phyloP scores from a whole-genome alignment of 192 early-diverging fungal genomes.

The Coemansia sp. region DNA sequence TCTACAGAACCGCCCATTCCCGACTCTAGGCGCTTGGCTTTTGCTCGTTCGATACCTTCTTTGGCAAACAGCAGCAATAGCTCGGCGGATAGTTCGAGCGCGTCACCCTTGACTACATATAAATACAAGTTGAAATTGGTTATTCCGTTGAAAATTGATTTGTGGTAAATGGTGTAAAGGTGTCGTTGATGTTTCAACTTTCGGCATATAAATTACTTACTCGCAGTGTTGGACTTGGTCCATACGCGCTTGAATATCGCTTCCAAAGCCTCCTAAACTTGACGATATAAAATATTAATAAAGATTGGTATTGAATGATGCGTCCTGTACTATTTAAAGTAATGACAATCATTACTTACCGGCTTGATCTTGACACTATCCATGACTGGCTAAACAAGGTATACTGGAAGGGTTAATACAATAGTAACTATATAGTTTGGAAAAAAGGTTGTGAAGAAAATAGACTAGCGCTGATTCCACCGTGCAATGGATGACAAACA shows the following conservation, averaged over 20 bases:
- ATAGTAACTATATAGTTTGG: not conserved
- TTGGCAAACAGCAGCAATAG: slow-evolving; percentile 47
- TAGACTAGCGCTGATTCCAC: not conserved
- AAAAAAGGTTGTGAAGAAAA: not conserved
- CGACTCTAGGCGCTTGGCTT: slow-evolving; percentile 32
- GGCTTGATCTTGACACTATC: slow-evolving; percentile 23
- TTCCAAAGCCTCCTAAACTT: slow-evolving; percentile 40
- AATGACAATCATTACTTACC: not conserved
- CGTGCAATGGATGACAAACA: not conserved
- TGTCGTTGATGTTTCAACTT: not conserved
- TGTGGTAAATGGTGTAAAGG: not conserved
- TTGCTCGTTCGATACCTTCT: slow-evolving; percentile 48
- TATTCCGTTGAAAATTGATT: not conserved
- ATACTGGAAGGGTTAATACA: no score
- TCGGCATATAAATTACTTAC: slow-evolving; percentile 17
- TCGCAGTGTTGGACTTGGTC: slow-evolving; percentile 43
- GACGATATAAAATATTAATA: not conserved
- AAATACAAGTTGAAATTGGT: not conserved
- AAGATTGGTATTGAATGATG: no score
- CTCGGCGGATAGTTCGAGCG: slow-evolving; percentile 39
- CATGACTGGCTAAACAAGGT: not conserved
- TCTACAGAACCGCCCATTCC: slow-evolving; percentile 25
- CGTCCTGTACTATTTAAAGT: not conserved
- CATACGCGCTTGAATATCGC: slow-evolving; percentile 53
- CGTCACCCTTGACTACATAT: slow-evolving; percentile 44